phyloP scores from a whole-genome alignment of 805 yeast species.

The Metschnikowia orientalis region DNA sequence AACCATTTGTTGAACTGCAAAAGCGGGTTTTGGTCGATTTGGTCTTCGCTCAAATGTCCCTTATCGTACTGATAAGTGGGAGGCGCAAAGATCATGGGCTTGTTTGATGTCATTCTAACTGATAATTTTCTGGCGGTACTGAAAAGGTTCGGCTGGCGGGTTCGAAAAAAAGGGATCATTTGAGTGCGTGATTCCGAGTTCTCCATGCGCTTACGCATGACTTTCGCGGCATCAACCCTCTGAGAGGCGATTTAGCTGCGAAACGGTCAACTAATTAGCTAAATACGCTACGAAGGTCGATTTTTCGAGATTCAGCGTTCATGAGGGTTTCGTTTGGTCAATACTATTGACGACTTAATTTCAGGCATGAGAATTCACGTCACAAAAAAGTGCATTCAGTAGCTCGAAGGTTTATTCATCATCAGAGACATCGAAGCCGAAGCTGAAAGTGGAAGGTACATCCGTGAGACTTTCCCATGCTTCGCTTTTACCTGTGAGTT shows the following conservation, averaged over 20 bases:
- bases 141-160: not conserved
- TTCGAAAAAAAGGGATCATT: conserved; percentile 1
- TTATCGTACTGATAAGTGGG: conserved; percentile 83
- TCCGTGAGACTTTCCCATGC: conserved; percentile 49
- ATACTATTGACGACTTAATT: too few relatives aligned
- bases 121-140: not conserved
- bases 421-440: conserved; percentile 25
- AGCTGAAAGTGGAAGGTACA: conserved; percentile 21
- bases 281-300: too few relatives aligned
- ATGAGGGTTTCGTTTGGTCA: too few relatives aligned
- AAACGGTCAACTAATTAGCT: too few relatives aligned
- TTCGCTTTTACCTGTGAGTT: conserved; percentile 39
- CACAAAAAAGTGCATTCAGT: too few relatives aligned
- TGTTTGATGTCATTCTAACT: conserved; percentile 15
- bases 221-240: too few relatives aligned
- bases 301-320: too few relatives aligned
- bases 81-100: conserved; percentile 63
- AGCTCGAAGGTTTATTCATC: conserved; percentile 2
- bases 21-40: conserved; percentile 59
- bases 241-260: too few relatives aligned
- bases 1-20: conserved; percentile 84
- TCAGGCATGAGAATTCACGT: too few relatives aligned
- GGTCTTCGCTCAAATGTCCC: conserved; percentile 49
- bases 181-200: too few relatives aligned
- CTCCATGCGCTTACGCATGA: too few relatives aligned